A percentile compares a stretch with the other conserved stretches of the same genome.
Evolutionary conservation across 2,329 filamentous ascomycete species (phyloP).

Genomic region (Pezizomycotina sp.): DNA sequence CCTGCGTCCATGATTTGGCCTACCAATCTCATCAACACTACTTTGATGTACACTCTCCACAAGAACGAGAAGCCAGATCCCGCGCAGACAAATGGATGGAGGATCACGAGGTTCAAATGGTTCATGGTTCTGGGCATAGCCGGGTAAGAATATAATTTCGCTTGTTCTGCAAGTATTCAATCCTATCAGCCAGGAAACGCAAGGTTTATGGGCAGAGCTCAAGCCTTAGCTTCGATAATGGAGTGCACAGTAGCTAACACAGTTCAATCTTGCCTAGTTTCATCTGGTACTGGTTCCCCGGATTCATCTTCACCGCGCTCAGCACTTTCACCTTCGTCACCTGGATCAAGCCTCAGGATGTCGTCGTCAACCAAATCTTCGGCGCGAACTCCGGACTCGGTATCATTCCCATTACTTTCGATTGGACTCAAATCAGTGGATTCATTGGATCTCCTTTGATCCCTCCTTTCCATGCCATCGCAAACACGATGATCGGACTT

Average conservation of each 20-base stretch:
- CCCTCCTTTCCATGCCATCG: constrained; percentile 57
- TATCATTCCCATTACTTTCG: constrained; percentile 55
- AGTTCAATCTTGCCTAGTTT: constrained; percentile 43
- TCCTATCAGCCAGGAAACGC: no score
- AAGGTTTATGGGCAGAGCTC: no score
- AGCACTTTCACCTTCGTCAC: constrained; percentile 56
- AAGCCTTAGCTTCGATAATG: no score
- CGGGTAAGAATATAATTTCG: no score
- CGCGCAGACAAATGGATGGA: constrained; percentile 41
- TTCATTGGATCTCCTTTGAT: constrained; percentile 53
- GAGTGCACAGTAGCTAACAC: no score
- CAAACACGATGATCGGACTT: constrained; percentile 53
- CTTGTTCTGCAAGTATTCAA: no score
- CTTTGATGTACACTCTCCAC: constrained; percentile 57
- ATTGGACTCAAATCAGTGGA: constrained; percentile 57
- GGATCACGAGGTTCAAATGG: constrained; percentile 48
- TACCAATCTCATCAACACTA: constrained; percentile 46
- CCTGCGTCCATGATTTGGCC: constrained; percentile 30
- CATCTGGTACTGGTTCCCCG: constrained; percentile 52
- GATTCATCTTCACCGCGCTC: constrained; percentile 51
- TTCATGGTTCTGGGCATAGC: constrained; percentile 44
- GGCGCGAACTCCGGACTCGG: constrained; percentile 52
- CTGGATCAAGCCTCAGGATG: constrained; percentile 53
- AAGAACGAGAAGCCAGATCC: constrained; percentile 42
- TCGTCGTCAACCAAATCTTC: constrained; percentile 55